Conservation (phyloP, 768 basidiomycete genomes). For the Scleroderma citrinum region DNA sequence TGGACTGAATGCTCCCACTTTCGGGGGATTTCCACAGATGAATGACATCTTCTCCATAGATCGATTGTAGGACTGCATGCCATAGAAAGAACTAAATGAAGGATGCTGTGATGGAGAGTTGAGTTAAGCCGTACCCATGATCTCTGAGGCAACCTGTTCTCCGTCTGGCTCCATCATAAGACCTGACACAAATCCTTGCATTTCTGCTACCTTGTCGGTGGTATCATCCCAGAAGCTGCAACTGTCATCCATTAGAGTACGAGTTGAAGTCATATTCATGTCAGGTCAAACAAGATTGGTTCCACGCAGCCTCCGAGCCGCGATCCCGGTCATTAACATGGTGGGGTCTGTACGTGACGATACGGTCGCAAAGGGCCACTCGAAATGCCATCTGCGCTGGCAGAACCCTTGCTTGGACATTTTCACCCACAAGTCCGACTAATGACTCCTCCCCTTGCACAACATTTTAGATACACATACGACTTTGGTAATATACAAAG, state of each 20-base stretch:
- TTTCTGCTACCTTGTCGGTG: slow-evolving; percentile 13
- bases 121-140: slow-evolving; percentile 31
- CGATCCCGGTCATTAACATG: too few relatives aligned
- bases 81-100: slow-evolving; percentile 3
- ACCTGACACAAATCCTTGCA: slow-evolving; percentile 22
- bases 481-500: too few relatives aligned
- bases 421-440: too few relatives aligned
- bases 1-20: slow-evolving; percentile 16
- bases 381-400: too few relatives aligned
- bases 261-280: too few relatives aligned
- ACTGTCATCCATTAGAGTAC: slow-evolving; percentile 11
- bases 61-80: slow-evolving; percentile 65
- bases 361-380: too few relatives aligned
- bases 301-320: too few relatives aligned
- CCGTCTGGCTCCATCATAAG: slow-evolving; percentile 30
- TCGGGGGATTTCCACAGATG: slow-evolving; percentile 45
- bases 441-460: too few relatives aligned
- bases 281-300: too few relatives aligned
- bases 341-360: too few relatives aligned
- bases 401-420: too few relatives aligned
- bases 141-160: slow-evolving; percentile 43
- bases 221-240: slow-evolving; percentile 1
- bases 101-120: slow-evolving; percentile 1
- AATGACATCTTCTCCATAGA: slow-evolving; percentile 68
- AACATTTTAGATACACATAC: too few relatives aligned